Conservation (phyloP, 2,329 filamentous ascomycete genomes). For the Didymella sp. region DNA sequence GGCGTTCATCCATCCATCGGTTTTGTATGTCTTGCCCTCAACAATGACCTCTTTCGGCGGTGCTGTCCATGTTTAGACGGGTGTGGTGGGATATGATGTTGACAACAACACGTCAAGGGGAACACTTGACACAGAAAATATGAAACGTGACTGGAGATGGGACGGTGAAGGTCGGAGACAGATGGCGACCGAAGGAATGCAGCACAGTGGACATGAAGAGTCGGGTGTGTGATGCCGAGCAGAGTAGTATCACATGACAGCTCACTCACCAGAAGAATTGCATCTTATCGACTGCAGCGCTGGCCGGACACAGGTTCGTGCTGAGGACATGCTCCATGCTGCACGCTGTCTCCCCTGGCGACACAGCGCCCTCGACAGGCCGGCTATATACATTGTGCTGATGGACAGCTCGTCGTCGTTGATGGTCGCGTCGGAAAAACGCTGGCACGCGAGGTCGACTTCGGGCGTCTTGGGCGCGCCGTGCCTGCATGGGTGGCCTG, state of each 20-base stretch:
- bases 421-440: conserved; percentile 25
- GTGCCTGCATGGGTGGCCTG: conserved; percentile 18
- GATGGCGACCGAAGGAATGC: conserved; percentile 9
- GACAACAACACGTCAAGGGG: not conserved
- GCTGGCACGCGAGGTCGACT: conserved; percentile 21
- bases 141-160: not conserved
- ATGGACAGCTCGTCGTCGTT: conserved; percentile 14
- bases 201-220: conserved; percentile 2
- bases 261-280: conserved; percentile 44
- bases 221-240: conserved; percentile 2
- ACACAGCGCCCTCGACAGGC: conserved; percentile 29
- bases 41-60: conserved; percentile 58
- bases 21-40: conserved; percentile 68
- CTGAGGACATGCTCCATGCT: conserved; percentile 15
- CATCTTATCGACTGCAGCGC: conserved; percentile 32
- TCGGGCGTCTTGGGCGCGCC: conserved; percentile 36
- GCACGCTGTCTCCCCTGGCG: conserved; percentile 26
- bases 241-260: conserved; percentile 41
- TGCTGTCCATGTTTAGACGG: conserved; percentile 18
- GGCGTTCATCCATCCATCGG: conserved; percentile 86
- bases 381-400: conserved; percentile 37
- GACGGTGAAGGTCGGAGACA: conserved; percentile 8
- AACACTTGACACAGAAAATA: not conserved
- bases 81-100: not conserved
- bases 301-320: conserved; percentile 20